Percentiles rank a stretch among this genome's conserved stretches.
Evolutionary conservation across 2,329 filamentous ascomycete species (phyloP).

Genomic region (Colletotrichum sansevieriae): DNA sequence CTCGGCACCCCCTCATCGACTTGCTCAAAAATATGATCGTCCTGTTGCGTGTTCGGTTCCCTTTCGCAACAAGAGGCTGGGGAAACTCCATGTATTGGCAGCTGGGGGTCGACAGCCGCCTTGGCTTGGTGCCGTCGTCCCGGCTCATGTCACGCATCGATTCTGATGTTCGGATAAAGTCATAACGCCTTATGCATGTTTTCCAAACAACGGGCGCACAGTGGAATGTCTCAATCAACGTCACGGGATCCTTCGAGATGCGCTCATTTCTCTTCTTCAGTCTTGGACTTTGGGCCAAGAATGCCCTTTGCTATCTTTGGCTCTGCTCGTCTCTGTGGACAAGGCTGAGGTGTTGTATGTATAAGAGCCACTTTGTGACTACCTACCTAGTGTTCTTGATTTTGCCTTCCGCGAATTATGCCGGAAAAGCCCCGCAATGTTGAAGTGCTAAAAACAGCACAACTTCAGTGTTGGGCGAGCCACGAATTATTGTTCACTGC

Average conservation of each 20-base stretch:
- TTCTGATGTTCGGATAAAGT: slow-evolving; percentile 2
- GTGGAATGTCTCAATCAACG: slow-evolving; percentile 21
- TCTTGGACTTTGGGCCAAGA: neutral
- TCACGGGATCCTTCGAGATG: slow-evolving; percentile 12
- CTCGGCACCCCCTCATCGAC: neutral
- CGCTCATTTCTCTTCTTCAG: neutral
- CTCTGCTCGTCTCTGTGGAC: neutral
- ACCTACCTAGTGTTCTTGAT: no score
- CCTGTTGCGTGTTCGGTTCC: slow-evolving; percentile 21
- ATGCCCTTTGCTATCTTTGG: slow-evolving; percentile 11
- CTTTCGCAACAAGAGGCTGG: slow-evolving; percentile 21
- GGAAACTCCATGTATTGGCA: slow-evolving; percentile 19
- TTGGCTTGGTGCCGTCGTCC: slow-evolving; percentile 35
- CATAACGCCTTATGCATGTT: slow-evolving; percentile 16
- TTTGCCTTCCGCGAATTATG: no score
- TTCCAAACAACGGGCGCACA: slow-evolving; percentile 16
- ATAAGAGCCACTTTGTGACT: no score
- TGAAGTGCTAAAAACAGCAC: no score
- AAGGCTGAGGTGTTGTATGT: no score
- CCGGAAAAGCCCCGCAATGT: no score
- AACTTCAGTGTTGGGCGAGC: no score
- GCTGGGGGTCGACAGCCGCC: slow-evolving; percentile 11
- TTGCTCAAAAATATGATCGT: neutral
- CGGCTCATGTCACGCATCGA: slow-evolving; percentile 12
- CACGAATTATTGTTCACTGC: no score